phyloP scores from a whole-genome alignment of 768 basidiomycete species.

The Lentinula boryana region DNA sequence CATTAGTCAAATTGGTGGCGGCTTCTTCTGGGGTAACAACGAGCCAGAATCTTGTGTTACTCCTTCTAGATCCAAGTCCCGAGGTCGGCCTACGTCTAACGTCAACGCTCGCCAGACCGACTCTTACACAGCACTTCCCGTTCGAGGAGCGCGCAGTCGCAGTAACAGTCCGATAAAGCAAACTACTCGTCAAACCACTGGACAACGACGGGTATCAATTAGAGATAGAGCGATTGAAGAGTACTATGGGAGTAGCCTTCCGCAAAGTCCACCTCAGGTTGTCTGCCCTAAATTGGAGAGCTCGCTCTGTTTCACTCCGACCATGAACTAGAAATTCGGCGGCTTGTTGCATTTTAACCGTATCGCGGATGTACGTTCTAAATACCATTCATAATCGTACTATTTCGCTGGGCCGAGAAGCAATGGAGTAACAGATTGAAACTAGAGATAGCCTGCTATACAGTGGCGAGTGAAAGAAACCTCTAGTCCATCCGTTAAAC shows the following conservation, averaged over 20 bases:
- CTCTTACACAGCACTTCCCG: conserved; percentile 33
- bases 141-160: conserved; percentile 16
- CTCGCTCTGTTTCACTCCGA: conserved; percentile 47
- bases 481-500: too few species aligned
- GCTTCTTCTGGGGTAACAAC: conserved; percentile 6
- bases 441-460: too few species aligned
- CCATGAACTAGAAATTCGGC: not conserved
- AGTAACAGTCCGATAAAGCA: conserved; percentile 21
- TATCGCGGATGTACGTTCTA: not conserved
- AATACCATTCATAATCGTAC: not conserved
- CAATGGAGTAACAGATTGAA: too few species aligned
- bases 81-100: conserved; percentile 1
- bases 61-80: not conserved
- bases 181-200: not conserved
- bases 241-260: conserved; percentile 33
- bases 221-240: conserved; percentile 10
- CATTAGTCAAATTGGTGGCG: not conserved
- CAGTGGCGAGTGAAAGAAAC: too few species aligned
- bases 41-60: not conserved
- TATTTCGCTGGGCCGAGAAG: too few species aligned
- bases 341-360: not conserved
- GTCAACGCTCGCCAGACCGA: conserved; percentile 18
- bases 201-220: not conserved
- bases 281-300: conserved; percentile 52
- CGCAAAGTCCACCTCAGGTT: conserved; percentile 50